Conservation (phyloP, 2,329 filamentous ascomycete species). For the Exophiala viscosa region DNA sequence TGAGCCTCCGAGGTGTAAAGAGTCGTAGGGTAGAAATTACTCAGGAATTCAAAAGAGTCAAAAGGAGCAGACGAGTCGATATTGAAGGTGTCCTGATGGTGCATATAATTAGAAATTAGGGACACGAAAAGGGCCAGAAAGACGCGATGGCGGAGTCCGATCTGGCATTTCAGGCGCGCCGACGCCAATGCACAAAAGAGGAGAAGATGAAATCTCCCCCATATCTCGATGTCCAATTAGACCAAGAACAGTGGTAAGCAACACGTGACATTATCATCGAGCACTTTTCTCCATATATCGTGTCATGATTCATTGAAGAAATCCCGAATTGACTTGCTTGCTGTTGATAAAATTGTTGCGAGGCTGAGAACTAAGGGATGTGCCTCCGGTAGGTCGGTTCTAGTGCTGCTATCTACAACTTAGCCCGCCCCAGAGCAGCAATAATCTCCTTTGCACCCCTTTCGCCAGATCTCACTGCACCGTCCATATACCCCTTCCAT, state of each 20-base stretch:
- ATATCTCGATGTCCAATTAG: neutral
- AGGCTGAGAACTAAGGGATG: too few species aligned
- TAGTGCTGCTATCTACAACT: slow-evolving; percentile 4
- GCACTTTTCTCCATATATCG: too few species aligned
- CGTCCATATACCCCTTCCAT: slow-evolving; percentile 60
- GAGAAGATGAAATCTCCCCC: too few species aligned
- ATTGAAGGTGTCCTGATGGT: slow-evolving; percentile 1
- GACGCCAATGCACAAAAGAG: slow-evolving; percentile 1
- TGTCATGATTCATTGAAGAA: too few species aligned
- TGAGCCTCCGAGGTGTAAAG: too few species aligned
- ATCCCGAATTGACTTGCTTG: too few species aligned
- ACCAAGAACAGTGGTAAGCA: neutral
- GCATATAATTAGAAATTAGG: slow-evolving; percentile 10
- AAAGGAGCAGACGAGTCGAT: neutral
- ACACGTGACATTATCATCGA: slow-evolving; percentile 8
- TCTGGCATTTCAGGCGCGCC: slow-evolving; percentile 3
- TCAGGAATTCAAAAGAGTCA: slow-evolving; percentile 1
- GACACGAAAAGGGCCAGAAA: too few species aligned
- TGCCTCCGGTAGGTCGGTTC: too few species aligned
- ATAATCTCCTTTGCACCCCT: slow-evolving; percentile 39
- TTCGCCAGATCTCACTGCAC: slow-evolving; percentile 51
- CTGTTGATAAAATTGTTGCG: too few species aligned
- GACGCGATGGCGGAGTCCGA: slow-evolving; percentile 20
- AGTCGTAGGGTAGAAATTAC: too few species aligned
- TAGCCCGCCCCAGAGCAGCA: slow-evolving; percentile 39